Conservation (phyloP, 1,284 basidiomycete genomes). For the Schizophyllum commune region DNA sequence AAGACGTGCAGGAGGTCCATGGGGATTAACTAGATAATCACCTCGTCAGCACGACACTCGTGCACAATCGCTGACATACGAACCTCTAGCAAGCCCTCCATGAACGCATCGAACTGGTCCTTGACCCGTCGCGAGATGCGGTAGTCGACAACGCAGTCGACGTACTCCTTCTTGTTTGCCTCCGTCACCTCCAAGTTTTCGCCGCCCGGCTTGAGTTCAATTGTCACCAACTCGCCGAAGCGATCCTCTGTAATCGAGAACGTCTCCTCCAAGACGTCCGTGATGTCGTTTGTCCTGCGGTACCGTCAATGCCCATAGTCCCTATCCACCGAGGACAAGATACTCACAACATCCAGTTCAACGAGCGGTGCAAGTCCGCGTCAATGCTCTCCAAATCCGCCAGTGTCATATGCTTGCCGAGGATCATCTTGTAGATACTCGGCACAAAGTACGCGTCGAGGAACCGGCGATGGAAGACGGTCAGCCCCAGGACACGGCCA, state of each 20-base stretch:
- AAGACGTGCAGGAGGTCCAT: conserved; percentile 95
- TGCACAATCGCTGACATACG: neutral
- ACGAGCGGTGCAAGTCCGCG: conserved; percentile 82
- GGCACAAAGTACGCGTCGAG: conserved; percentile 98
- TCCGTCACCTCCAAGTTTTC: conserved; percentile 85
- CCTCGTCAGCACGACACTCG: neutral
- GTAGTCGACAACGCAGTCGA: conserved; percentile 91
- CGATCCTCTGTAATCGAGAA: conserved; percentile 93
- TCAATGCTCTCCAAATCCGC: conserved; percentile 90
- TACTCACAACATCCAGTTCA: conserved; percentile 95
- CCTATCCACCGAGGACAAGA: neutral
- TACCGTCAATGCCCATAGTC: too few relatives aligned
- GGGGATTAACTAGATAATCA: conserved; percentile 58
- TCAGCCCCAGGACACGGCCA: conserved; percentile 87
- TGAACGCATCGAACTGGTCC: conserved; percentile 95
- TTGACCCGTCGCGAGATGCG: conserved; percentile 90
- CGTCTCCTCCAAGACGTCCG: conserved; percentile 91
- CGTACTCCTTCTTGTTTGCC: conserved; percentile 99
- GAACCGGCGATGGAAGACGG: conserved; percentile 98
- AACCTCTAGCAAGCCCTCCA: conserved; percentile 85
- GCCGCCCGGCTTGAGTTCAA: conserved; percentile 88
- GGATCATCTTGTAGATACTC: conserved; percentile 98
- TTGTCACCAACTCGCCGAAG: conserved; percentile 93
- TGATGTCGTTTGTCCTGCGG: conserved; percentile 85
- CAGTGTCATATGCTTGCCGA: conserved; percentile 80